Evolutionary conservation across 257 asterid genomes (phyloP).

Genomic region (Misopates orontium): DNA sequence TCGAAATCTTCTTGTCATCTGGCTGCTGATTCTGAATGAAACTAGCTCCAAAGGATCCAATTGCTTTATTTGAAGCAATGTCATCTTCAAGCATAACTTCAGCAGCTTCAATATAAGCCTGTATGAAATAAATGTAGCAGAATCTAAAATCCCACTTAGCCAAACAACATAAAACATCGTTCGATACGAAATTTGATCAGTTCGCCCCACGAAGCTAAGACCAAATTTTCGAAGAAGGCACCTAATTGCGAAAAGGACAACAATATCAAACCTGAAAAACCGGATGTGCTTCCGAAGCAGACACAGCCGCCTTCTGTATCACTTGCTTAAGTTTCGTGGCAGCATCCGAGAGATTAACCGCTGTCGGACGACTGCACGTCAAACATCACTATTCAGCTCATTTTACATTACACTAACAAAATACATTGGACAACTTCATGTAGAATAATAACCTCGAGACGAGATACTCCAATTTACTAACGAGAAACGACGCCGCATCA

Average conservation of each 20-base stretch:
- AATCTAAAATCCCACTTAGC: neutral
- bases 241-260: neutral
- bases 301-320: constrained; percentile 46
- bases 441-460: constrained; percentile 67
- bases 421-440: constrained; percentile 1
- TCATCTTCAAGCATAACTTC: constrained; percentile 89
- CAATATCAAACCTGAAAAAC: constrained; percentile 63
- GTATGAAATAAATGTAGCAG: constrained; percentile 9
- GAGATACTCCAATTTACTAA: constrained; percentile 71
- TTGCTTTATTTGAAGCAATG: constrained; percentile 86
- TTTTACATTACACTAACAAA: neutral
- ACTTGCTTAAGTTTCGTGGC: constrained; percentile 74
- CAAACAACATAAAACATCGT: constrained; percentile 3
- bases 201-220: no score
- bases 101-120: constrained; percentile 85
- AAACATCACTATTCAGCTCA: constrained; percentile 12
- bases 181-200: neutral
- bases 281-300: constrained; percentile 50
- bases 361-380: constrained; percentile 85
- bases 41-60: constrained; percentile 78
- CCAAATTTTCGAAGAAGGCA: neutral
- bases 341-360: constrained; percentile 93
- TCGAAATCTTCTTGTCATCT: constrained; percentile 46
- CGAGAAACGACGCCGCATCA: constrained; percentile 70
- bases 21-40: constrained; percentile 49